Conservation (phyloP, 78 protist genomes). For the Isochrysis galbana region DNA sequence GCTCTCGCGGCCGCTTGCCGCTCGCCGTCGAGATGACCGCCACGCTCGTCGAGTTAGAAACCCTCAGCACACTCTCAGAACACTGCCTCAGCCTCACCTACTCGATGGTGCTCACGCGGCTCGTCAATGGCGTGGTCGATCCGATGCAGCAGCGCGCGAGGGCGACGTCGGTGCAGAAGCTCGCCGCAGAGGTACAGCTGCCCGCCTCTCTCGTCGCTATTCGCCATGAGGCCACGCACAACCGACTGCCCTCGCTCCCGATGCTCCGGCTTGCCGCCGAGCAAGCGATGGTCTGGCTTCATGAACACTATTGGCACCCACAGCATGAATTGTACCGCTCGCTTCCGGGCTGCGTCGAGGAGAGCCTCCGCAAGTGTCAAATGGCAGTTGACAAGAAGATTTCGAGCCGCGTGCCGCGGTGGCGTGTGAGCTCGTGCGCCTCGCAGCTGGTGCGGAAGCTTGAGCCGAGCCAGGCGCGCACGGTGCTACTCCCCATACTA, state of each 20-base stretch:
- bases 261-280: not conserved
- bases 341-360: not conserved
- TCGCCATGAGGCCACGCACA: conserved; percentile 37
- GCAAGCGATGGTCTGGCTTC: not conserved
- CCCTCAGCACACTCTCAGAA: not conserved
- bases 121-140: conserved; percentile 1
- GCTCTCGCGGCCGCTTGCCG: not conserved
- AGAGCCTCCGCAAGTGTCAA: not conserved
- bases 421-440: not conserved
- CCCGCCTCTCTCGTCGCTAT: not conserved
- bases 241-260: not conserved
- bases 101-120: conserved; percentile 9
- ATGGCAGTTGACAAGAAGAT: not conserved
- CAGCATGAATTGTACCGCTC: not conserved
- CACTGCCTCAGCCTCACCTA: not conserved
- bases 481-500: not conserved
- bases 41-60: not conserved
- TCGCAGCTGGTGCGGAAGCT: not conserved
- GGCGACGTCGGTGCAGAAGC: not conserved
- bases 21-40: conserved; percentile 23
- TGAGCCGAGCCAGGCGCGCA: not conserved
- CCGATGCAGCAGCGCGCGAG: not conserved
- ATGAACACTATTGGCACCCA: not conserved
- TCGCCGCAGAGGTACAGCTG: not conserved
- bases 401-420: not conserved